Evolutionary conservation across 78 protist genomes (phyloP), one percentile per base, ranked within the genome.

Genomic region (Chrysochromulina tobinii): DNA sequence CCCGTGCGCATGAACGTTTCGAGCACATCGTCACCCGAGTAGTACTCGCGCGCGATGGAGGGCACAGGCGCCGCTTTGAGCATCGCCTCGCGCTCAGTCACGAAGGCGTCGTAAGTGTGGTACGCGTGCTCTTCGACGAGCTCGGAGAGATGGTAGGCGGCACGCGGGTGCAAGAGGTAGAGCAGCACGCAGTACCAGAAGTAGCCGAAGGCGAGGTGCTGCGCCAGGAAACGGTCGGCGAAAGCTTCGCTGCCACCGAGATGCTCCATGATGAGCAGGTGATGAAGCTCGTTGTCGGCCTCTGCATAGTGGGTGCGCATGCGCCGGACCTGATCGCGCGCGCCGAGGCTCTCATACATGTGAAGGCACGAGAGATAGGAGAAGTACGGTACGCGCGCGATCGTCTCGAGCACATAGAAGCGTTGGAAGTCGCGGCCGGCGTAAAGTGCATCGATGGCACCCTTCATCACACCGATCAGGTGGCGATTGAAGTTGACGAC

Each of bases 351-450:
- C 90, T 88, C 90, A 59, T 88, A 88, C 61, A 88, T 55, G 81
- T 88, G 90, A 7, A 88, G 73, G 81, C 61, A 66, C 81, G 90
- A 48, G 61, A 48, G 59, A 27, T 59, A 85, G 14, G 77, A 64
- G n/a, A 88, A 68, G 84, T 88, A 88, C 18, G 91, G 91, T 2
- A 88, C 20, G 18, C 91, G 77, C 14, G 91, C 91, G 18, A 88
- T 14, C 1, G 69, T 88, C 91, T 88, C 91, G 51, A 88, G 91
- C 66, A 66, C 67, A 55, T 61, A 69, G 17, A 64, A 66, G 57
- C 84, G 84, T 57, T 75, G 57, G 58, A 75, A 50, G n/a, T 55
- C 58, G 17, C 84, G 84, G 17, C 57, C 57, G 21, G 38, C 84
- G 58, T 50, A 75, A n/a, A 75, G 55, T 38, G 38, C 38, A 38